phyloP scores from a whole-genome alignment of 2,329 filamentous ascomycete species.

The Trichoderma guizhouense region DNA sequence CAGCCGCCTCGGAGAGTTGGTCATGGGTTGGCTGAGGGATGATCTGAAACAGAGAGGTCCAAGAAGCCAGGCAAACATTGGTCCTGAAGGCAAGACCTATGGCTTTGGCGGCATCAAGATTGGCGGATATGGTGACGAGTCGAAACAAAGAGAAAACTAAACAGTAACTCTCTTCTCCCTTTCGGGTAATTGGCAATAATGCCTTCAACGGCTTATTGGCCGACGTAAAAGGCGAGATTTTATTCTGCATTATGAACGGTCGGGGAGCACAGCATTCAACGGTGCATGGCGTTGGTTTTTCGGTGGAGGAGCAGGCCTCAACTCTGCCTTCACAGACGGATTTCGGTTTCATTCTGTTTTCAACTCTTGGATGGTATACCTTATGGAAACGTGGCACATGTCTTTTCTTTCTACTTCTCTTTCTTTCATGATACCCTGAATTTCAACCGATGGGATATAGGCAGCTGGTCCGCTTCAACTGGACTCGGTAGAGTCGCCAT shows the following conservation, averaged over 20 bases:
- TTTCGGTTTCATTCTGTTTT: slow-evolving; percentile 24
- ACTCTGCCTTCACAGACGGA: slow-evolving; percentile 29
- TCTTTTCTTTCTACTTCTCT: slow-evolving; percentile 16
- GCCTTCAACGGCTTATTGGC: slow-evolving; percentile 4
- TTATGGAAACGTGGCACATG: neutral
- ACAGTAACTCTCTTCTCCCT: neutral
- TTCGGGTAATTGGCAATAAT: neutral
- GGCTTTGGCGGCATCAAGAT: slow-evolving; percentile 48
- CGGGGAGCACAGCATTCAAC: slow-evolving; percentile 24
- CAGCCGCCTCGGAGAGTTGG: slow-evolving; percentile 80
- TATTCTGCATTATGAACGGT: neutral
- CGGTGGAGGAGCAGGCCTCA: slow-evolving; percentile 29
- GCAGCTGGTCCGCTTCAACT: slow-evolving; percentile 19
- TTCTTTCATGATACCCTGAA: slow-evolving; percentile 35
- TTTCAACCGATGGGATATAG: slow-evolving; percentile 31
- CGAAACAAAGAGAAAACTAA: slow-evolving; percentile 35
- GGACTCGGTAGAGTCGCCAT: slow-evolving; percentile 8
- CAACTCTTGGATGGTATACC: slow-evolving; percentile 24
- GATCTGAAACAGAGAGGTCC: slow-evolving; percentile 79
- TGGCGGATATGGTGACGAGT: slow-evolving; percentile 58
- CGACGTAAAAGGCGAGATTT: neutral
- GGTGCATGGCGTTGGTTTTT: slow-evolving; percentile 23
- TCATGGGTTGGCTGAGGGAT: slow-evolving; percentile 79
- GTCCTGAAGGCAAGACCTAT: slow-evolving; percentile 64
- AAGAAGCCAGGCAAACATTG: slow-evolving; percentile 55